These are phyloP conservation scores for Saturnispora bothae DNA, from an alignment of 805 yeast genomes.

Conservation along the genomic window DNA sequence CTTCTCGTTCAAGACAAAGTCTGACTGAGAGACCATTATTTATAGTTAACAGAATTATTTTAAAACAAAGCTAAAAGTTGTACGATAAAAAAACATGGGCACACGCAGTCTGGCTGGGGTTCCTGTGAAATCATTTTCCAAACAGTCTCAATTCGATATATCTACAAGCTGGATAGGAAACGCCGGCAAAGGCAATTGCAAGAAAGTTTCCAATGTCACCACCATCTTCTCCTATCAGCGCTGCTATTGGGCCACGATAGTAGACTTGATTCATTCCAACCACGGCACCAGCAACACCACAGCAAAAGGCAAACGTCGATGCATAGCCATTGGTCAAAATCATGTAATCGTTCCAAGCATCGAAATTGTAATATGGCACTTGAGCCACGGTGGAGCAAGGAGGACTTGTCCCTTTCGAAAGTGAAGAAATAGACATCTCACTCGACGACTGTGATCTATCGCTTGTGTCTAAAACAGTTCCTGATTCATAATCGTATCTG, in stretches of 20 bases:
- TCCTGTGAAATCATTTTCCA: slow-evolving; percentile 27
- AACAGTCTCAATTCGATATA: slow-evolving; percentile 51
- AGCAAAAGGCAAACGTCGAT: slow-evolving; percentile 50
- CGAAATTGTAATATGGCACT: slow-evolving; percentile 53
- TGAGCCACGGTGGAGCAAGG: slow-evolving; percentile 13
- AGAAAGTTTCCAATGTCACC: slow-evolving; percentile 82
- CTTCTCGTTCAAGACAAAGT: slow-evolving; percentile 7
- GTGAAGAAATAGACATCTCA: background rate
- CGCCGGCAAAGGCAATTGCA: slow-evolving; percentile 57
- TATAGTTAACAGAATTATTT: too few relatives aligned
- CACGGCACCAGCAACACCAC: slow-evolving; percentile 75
- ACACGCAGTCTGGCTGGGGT: too few relatives aligned
- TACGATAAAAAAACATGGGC: too few relatives aligned
- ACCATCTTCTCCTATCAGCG: slow-evolving; percentile 49
- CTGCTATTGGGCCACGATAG: slow-evolving; percentile 70
- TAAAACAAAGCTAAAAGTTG: too few relatives aligned
- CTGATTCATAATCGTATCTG: background rate
- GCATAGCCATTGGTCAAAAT: slow-evolving; percentile 64
- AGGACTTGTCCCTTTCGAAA: slow-evolving; percentile 6
- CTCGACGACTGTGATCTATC: background rate
- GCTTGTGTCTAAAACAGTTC: background rate
- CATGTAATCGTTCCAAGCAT: slow-evolving; percentile 54
- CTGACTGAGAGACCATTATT: too few relatives aligned
- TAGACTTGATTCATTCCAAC: slow-evolving; percentile 84
- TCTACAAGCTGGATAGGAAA: slow-evolving; percentile 55